Percentiles rank a stretch among this genome's conserved stretches.
Conservation (phyloP, 495 filamentous ascomycete species). For the Lophium mytilinum region DNA sequence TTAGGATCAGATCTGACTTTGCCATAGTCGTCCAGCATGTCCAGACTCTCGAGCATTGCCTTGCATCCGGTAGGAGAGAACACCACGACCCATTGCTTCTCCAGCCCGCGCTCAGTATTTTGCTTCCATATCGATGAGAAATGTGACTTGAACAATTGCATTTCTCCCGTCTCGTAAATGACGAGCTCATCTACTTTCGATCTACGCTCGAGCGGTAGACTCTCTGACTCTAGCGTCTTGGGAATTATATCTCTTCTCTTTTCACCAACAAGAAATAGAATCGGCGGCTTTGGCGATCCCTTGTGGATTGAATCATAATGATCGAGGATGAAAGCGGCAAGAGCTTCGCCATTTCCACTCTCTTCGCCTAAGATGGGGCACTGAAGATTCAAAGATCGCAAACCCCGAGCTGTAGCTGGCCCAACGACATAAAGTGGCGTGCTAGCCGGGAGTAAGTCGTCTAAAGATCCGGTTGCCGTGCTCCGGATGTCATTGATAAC, state of each 20-base stretch:
- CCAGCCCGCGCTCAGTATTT: slow-evolving; percentile 28
- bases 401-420: slow-evolving; percentile 72
- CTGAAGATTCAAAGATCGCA: slow-evolving; percentile 47
- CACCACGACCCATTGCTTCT: slow-evolving; percentile 72
- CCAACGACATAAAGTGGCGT: slow-evolving; percentile 82
- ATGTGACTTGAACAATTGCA: slow-evolving; percentile 59
- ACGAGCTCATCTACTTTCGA: slow-evolving; percentile 68
- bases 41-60: slow-evolving; percentile 64
- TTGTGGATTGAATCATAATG: slow-evolving; percentile 48
- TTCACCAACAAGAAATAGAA: slow-evolving; percentile 85
- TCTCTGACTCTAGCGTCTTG: slow-evolving; percentile 53
- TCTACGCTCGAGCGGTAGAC: slow-evolving; percentile 34
- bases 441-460: slow-evolving; percentile 35
- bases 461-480: slow-evolving; percentile 4
- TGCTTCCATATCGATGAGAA: slow-evolving; percentile 45
- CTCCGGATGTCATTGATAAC: slow-evolving; percentile 44
- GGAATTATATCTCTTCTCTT: slow-evolving; percentile 84
- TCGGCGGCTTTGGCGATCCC: slow-evolving; percentile 41
- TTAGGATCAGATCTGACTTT: slow-evolving; percentile 23
- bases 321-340: slow-evolving; percentile 67
- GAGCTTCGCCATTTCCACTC: slow-evolving; percentile 70
- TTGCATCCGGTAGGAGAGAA: slow-evolving; percentile 89
- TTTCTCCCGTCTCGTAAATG: slow-evolving; percentile 78
- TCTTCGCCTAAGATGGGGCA: slow-evolving; percentile 52
- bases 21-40: slow-evolving; percentile 46